These are phyloP conservation scores for Chamaecyparis obtusa DNA, from an alignment of 75 land plant genomes.

Conservation along the genomic window DNA sequence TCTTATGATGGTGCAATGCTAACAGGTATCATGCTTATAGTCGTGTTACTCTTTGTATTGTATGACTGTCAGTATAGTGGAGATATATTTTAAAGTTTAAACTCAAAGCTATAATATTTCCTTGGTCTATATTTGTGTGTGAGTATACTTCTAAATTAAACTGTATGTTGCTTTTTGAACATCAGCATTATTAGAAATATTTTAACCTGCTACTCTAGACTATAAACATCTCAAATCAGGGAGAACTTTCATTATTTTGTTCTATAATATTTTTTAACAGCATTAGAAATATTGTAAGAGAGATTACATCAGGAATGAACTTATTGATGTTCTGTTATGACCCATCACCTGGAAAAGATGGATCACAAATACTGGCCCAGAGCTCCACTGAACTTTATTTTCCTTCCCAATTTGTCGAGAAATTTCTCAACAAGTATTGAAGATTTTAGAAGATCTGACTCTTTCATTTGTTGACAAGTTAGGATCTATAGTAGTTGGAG, in stretches of 20 bases:
- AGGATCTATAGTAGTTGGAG: not conserved
- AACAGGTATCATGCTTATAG: not conserved
- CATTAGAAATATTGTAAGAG: not conserved
- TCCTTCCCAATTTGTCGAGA: not conserved
- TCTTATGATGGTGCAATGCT: not conserved
- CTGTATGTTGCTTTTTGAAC: no score
- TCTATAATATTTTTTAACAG: not conserved
- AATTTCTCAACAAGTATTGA: not conserved
- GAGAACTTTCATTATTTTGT: not conserved
- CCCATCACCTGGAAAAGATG: not conserved
- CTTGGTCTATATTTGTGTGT: no score
- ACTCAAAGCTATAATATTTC: not conserved
- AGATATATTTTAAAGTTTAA: not conserved
- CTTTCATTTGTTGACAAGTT: not conserved
- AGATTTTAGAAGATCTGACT: not conserved
- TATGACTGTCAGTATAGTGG: not conserved
- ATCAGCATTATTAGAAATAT: not conserved
- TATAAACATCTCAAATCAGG: not conserved
- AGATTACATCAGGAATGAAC: not conserved
- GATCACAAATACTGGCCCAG: not conserved
- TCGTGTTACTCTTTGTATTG: not conserved
- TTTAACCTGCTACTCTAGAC: not conserved
- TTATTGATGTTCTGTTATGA: not conserved
- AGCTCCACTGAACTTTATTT: not conserved
- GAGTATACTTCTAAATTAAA: no score